Evolutionary conservation across 495 filamentous ascomycete genomes (phyloP).

Genomic region (Trichodelitschia bisporula): DNA sequence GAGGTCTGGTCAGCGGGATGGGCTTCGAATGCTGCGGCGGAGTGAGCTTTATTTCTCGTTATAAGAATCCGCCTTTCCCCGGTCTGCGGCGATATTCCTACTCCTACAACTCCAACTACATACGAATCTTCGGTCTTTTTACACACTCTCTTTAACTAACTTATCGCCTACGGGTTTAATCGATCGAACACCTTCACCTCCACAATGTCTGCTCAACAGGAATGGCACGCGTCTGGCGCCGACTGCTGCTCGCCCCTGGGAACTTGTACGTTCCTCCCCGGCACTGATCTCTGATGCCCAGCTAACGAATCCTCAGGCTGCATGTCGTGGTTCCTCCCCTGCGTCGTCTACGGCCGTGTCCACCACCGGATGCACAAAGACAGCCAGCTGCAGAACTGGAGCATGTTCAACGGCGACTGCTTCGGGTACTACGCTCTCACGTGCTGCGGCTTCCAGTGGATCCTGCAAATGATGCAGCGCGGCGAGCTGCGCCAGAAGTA

Average conservation of each 20-base stretch:
- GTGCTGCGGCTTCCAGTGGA: slow-evolving; percentile 16
- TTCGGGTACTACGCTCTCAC: slow-evolving; percentile 6
- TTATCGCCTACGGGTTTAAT: too few relatives aligned
- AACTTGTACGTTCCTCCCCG: not conserved
- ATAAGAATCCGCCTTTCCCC: too few relatives aligned
- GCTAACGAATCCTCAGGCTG: slow-evolving; percentile 13
- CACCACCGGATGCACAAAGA: slow-evolving; percentile 19
- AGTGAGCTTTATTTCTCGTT: too few relatives aligned
- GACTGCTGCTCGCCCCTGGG: not conserved
- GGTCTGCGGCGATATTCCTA: too few relatives aligned
- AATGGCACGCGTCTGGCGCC: not conserved
- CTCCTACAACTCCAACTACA: too few relatives aligned
- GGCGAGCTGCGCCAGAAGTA: slow-evolving; percentile 25
- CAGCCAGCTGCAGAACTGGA: slow-evolving; percentile 1
- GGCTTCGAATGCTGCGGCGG: too few relatives aligned
- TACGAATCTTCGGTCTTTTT: too few relatives aligned
- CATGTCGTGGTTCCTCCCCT: slow-evolving; percentile 24
- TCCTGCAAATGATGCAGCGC: slow-evolving; percentile 27
- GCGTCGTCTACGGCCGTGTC: slow-evolving; percentile 28
- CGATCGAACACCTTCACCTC: too few relatives aligned
- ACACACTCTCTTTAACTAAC: too few relatives aligned
- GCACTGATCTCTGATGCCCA: not conserved
- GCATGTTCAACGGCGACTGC: slow-evolving; percentile 5
- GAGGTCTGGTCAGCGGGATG: too few relatives aligned
- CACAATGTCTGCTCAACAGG: too few relatives aligned